Evolutionary conservation across 1,284 basidiomycete species (phyloP), one percentile per base, ranked within the genome.

Genomic region (Pseudozyma sp.): DNA sequence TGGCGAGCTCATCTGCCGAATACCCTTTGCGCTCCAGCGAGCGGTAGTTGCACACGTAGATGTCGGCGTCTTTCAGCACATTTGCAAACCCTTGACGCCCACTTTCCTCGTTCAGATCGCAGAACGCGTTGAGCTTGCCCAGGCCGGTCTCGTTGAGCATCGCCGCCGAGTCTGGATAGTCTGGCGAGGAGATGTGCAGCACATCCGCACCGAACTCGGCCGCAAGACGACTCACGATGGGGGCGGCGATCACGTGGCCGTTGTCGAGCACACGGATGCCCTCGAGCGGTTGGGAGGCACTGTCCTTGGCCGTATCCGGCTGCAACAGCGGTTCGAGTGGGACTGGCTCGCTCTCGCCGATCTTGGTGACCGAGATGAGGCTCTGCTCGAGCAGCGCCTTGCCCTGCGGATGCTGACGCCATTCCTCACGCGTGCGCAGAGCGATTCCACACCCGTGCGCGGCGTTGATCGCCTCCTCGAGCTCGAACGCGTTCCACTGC

Each of bases 1-100:
- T 48, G 30, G 47, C 47, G 6, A 48, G 31, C 13, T 48, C 47
- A 8, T 34, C n/a, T 31, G 47, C 47, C 14, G 47, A 48, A 31
- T 48, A 48, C 1, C 47, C 47, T 17, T 48, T 48, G n/a, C 5
- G 47, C 31, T 48, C 47, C 8, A 48, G 31, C 4, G 47, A 48
- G 11, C 47, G 47, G 33, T 48, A 48, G 47, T 48, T 48, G 47
- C 47, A 48, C n/a, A 48, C 47, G 47, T 48, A 48, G n/a, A 48
- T 34, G 10, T 48, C 47, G 47, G 47, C 47, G 16, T 48, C 33
- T 7, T 16, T 17, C 16, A 48, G 33, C 16, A 48, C 30, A 2
- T 48, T n/a, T 10, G 47, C 47, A n/a, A 48, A 48, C n/a, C 31
- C 47, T 10, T 19, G 14, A 8, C 47, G 47, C 31, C 47, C 47